Evolutionary conservation across 768 basidiomycete genomes (phyloP).

Genomic region (Clavaria fumosa): DNA sequence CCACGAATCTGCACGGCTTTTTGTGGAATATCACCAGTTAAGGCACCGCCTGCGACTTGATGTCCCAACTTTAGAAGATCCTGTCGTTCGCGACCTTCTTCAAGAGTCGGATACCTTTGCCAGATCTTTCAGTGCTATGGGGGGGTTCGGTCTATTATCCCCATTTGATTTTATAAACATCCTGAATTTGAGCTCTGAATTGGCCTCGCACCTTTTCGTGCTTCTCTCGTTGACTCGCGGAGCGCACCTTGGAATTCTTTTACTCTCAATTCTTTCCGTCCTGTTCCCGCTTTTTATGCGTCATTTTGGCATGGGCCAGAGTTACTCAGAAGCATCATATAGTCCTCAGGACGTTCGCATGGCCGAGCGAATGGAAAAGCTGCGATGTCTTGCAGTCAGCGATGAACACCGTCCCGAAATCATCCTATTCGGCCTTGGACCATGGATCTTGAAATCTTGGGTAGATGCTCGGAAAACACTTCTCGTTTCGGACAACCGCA

Average conservation of each 20-base stretch:
- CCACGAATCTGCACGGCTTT: constrained; percentile 54
- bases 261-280: constrained; percentile 46
- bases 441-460: constrained; percentile 78
- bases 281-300: constrained; percentile 43
- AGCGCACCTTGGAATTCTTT: constrained; percentile 39
- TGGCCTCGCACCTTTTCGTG: constrained; percentile 55
- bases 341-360: constrained; percentile 44
- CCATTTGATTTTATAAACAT: constrained; percentile 69
- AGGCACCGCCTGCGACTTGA: constrained; percentile 65
- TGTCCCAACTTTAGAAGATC: constrained; percentile 63
- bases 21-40: constrained; percentile 66
- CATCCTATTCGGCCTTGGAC: constrained; percentile 64
- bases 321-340: constrained; percentile 28
- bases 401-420: constrained; percentile 71
- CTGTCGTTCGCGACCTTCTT: constrained; percentile 58
- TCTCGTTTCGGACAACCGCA: constrained; percentile 37
- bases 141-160: constrained; percentile 64
- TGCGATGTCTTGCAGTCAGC: constrained; percentile 62
- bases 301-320: constrained; percentile 29
- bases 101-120: constrained; percentile 79
- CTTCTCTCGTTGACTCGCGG: constrained; percentile 48
- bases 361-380: constrained; percentile 55
- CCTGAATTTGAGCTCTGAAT: constrained; percentile 54
- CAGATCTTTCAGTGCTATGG: constrained; percentile 55
- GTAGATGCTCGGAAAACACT: constrained; percentile 43